Conservation (phyloP, 306 rosid genomes). For the Begonia masoniana region DNA sequence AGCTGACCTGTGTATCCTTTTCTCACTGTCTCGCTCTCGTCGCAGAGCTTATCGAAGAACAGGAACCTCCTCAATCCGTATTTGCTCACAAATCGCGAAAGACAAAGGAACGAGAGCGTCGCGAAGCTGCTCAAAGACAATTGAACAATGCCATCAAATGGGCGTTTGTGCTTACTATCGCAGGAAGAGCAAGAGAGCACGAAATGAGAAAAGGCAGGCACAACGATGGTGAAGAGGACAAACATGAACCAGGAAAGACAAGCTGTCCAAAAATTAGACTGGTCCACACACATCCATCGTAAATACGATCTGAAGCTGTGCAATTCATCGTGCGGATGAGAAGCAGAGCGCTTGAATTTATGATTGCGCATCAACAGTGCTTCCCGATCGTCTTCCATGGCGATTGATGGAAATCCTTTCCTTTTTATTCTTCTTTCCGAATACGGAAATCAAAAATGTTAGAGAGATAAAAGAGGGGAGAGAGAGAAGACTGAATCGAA, state of each 20-base stretch:
- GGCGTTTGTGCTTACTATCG: slow-evolving; percentile 51
- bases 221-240: slow-evolving; percentile 36
- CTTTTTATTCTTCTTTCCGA: too few species aligned
- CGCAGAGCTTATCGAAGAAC: slow-evolving; percentile 70
- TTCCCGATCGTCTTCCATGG: slow-evolving; percentile 19
- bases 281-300: slow-evolving; percentile 92
- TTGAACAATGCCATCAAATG: slow-evolving; percentile 61
- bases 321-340: slow-evolving; percentile 57
- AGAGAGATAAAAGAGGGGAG: too few species aligned
- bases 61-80: slow-evolving; percentile 61
- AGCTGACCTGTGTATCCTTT: slow-evolving; percentile 51
- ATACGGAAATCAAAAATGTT: too few species aligned
- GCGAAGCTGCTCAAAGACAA: slow-evolving; percentile 55
- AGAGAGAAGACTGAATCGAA: too few species aligned
- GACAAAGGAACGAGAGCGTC: slow-evolving; percentile 53
- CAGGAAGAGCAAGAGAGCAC: slow-evolving; percentile 46
- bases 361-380: slow-evolving; percentile 12
- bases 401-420: too few species aligned
- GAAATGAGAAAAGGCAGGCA: slow-evolving; percentile 62
- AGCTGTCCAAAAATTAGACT: slow-evolving; percentile 42
- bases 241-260: slow-evolving; percentile 59
- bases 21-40: slow-evolving; percentile 70
- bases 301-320: slow-evolving; percentile 59
- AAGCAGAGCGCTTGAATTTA: slow-evolving; percentile 27
- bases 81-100: slow-evolving; percentile 39